Evolutionary conservation across 805 yeast species (phyloP).

Genomic region (Jamesozyma spencerorum): DNA sequence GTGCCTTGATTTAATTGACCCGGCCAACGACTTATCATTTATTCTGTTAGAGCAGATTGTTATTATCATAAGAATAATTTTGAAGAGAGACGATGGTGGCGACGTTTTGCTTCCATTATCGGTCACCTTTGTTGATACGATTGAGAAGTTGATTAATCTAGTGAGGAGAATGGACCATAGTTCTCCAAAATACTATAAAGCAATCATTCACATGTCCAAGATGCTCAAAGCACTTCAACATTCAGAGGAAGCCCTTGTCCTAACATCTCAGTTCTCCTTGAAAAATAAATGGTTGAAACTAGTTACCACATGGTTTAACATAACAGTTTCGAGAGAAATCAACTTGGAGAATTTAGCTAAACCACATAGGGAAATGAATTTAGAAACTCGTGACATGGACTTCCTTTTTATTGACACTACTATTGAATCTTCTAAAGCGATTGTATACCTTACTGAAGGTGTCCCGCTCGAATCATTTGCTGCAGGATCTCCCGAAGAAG

Average conservation of each 20-base stretch:
- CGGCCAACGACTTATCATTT: conserved; percentile 22
- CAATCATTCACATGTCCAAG: conserved; percentile 29
- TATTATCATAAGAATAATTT: conserved; percentile 35
- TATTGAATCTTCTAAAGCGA: conserved; percentile 50
- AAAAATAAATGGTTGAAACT: conserved; percentile 42
- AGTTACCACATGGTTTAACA: conserved; percentile 46
- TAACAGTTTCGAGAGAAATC: conserved; percentile 37
- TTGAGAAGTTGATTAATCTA: conserved; percentile 27
- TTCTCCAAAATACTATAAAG: conserved; percentile 23
- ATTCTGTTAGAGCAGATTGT: conserved; percentile 42
- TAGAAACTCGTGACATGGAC: conserved; percentile 35
- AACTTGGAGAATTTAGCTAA: conserved; percentile 25
- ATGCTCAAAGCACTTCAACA: conserved; percentile 26
- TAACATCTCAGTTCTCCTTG: conserved; percentile 37
- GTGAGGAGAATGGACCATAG: conserved; percentile 20
- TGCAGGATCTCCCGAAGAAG: conserved; percentile 44
- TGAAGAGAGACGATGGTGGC: conserved; percentile 29
- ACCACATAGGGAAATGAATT: conserved; percentile 31
- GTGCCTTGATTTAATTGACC: conserved; percentile 15
- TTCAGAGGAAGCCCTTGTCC: conserved; percentile 22
- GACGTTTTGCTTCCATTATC: conserved; percentile 29
- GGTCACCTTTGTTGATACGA: conserved; percentile 25
- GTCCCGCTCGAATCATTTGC: conserved; percentile 52
- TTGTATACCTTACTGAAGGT: conserved; percentile 46
- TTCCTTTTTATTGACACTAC: conserved; percentile 51